Evolutionary conservation across 305 asterid species (phyloP), one percentile per base, ranked within the genome.

Genomic region (Fraxinus baroniana): DNA sequence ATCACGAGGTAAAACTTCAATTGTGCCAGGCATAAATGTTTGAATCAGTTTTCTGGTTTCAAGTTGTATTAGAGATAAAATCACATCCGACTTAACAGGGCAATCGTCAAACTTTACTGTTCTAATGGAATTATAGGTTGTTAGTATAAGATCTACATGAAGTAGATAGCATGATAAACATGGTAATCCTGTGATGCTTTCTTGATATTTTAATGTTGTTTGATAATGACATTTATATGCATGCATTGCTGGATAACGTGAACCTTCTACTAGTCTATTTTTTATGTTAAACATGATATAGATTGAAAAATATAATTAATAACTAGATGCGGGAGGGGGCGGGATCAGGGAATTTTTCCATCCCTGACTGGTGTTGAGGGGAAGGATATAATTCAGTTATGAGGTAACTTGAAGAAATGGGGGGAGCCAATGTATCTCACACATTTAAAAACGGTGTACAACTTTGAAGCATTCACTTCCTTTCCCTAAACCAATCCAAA

Each of bases 1-100:
- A 95, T 88, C 91, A 92, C 12, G 94, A 91, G 93, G 99, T 94
- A 82, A 79, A 80, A 32, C 35, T 83, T 46, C 78, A 44, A 22
- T 44, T 33, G 30, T 39, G 37, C 37, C 49, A 32, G 74, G 46
- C 13, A 75, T 68, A 26, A 10, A 13, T 80, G 18, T 55, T 71
- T 7, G 6, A 64, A 52, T 76, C 70, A 18, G 64, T 39, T 79
- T n/a, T 71, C 41, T 79, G 81, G 57, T 60, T 24, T 52, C 57
- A 35, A 20, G 13, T 4, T 66, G 72, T 72, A 26, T 26, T 44
- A 33, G 74, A 74, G 49, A 49, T 81, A 79, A 71, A 70, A 71
- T 60, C 52, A 24, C 76, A 41, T 32, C 76, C 46, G 78, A 49
- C 30, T 57, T 72, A 70, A 75, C 72, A 37, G 39, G 70, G 80